phyloP scores from a whole-genome alignment of 2,329 filamentous ascomycete genomes.

The Cytospora paraplurivora region DNA sequence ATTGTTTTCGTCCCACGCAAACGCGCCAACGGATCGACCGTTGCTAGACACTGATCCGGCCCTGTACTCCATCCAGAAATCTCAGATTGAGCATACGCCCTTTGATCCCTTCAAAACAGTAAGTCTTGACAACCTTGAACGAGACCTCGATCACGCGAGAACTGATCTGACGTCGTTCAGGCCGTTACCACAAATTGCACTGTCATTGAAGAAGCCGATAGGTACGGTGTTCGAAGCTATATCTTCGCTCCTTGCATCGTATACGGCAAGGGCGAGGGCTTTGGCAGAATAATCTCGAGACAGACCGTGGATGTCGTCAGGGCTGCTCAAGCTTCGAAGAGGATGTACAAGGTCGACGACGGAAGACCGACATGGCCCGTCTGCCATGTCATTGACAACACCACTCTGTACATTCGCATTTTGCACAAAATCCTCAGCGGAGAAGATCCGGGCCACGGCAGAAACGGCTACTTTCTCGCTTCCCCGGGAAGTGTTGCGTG shows the following conservation, averaged over 20 bases:
- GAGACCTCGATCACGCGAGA: background rate
- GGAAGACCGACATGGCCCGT: constrained; percentile 52
- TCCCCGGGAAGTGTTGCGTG: constrained; percentile 51
- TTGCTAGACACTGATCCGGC: constrained; percentile 47
- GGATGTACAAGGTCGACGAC: constrained; percentile 46
- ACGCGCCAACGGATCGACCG: constrained; percentile 43
- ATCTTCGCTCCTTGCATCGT: constrained; percentile 58
- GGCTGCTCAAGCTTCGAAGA: constrained; percentile 44
- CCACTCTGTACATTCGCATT: constrained; percentile 48
- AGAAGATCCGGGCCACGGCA: constrained; percentile 42
- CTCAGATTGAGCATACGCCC: constrained; percentile 31
- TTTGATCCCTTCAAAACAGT: constrained; percentile 4
- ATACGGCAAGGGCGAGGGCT: constrained; percentile 51
- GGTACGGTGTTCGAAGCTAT: constrained; percentile 49
- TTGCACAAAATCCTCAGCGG: constrained; percentile 47
- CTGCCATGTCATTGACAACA: constrained; percentile 52
- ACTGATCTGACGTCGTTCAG: constrained; percentile 32
- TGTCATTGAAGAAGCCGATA: constrained; percentile 47
- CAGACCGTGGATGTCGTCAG: constrained; percentile 52
- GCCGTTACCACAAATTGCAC: constrained; percentile 44
- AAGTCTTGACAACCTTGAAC: background rate
- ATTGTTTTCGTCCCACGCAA: constrained; percentile 51
- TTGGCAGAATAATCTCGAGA: constrained; percentile 54
- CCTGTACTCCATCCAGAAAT: constrained; percentile 48
- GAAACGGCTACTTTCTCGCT: constrained; percentile 54